Evolutionary conservation across 2,329 filamentous ascomycete genomes (phyloP), one percentile per base, ranked within the genome.

Genomic region (Aspergillus pseudotamarii): DNA sequence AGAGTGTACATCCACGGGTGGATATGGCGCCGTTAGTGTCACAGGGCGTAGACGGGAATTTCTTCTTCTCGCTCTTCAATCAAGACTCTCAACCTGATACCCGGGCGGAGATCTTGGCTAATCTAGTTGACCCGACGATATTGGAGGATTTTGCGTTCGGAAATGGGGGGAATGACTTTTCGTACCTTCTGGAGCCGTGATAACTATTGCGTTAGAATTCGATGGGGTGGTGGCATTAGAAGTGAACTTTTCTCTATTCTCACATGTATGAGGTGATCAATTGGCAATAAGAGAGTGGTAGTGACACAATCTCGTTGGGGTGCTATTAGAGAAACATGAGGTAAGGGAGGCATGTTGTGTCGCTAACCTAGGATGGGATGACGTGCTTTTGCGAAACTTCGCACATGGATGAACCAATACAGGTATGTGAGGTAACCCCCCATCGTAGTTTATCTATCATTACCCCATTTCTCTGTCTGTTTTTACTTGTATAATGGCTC

Each of bases 131-230:
- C 51, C 69, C 67, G 28, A 66, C 62, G 16, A 66, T 72, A 23
- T 51, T 69, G 59, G 69, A 68, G 62, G 63, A 72, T 53, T 71
- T 72, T 63, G 70, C 70, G 1, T 72, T 72, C 59, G 66, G 68
- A 34, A 64, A 63, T 30, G 66, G 64, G 12, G 63, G 65, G 34
- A 58, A 64, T 46, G 67, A 68, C 12, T 66, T 67, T 50, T 65
- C 67, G 12, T 65, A 66, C 28, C 60, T 64, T 41, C 21, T 66
- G 4, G 62, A 38, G 4, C 34, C 58, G 21, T 62, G 55, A 64
- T 23, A 26, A 28, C 3, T 16, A 50, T 50, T 50, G 46, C 46
- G 46, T 50, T 50, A 50, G 46, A 8, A 10, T 28, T 9, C 23
- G 26, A 14, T 50, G 46, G n/a, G 19, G 30, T 34, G 51, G n/a